These are phyloP conservation scores for Podochytrium sp. DNA, from an alignment of 192 early-diverging fungal species.

Conservation along the genomic window DNA sequence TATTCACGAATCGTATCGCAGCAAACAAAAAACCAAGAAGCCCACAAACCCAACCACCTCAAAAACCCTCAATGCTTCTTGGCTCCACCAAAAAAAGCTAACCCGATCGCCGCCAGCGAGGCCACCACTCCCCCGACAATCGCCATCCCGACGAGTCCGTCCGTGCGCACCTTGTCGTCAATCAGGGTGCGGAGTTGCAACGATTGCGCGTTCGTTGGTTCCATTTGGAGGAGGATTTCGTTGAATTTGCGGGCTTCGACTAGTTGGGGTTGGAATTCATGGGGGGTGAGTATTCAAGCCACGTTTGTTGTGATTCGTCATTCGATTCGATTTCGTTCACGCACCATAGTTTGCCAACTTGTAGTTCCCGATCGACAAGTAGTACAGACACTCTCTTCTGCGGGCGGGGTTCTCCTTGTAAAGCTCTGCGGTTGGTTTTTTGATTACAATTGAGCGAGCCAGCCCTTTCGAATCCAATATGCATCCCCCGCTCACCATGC, in stretches of 20 bases:
- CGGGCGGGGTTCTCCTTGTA: constrained; percentile 81
- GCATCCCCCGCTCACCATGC: constrained; percentile 60
- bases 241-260: constrained; percentile 79
- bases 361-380: constrained; percentile 88
- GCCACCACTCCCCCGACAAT: constrained; percentile 81
- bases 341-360: constrained; percentile 91
- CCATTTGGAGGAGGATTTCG: constrained; percentile 78
- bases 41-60: too few relatives aligned
- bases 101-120: constrained; percentile 71
- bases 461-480: too few relatives aligned
- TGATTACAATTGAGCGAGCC: too few relatives aligned
- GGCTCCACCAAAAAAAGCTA: too few relatives aligned
- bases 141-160: constrained; percentile 89
- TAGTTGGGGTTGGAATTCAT: too few relatives aligned
- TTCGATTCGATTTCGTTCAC: too few relatives aligned
- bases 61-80: too few relatives aligned
- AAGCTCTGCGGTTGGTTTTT: constrained; percentile 69
- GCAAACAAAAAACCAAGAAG: too few relatives aligned
- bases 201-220: constrained; percentile 86
- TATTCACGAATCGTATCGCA: too few relatives aligned
- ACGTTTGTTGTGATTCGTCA: too few relatives aligned
- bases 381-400: constrained; percentile 93
- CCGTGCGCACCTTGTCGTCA: constrained; percentile 78
- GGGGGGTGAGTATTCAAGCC: too few relatives aligned
- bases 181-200: constrained; percentile 72